Evolutionary conservation across 495 filamentous ascomycete species (phyloP).

Genomic region (Thozetella sp.): DNA sequence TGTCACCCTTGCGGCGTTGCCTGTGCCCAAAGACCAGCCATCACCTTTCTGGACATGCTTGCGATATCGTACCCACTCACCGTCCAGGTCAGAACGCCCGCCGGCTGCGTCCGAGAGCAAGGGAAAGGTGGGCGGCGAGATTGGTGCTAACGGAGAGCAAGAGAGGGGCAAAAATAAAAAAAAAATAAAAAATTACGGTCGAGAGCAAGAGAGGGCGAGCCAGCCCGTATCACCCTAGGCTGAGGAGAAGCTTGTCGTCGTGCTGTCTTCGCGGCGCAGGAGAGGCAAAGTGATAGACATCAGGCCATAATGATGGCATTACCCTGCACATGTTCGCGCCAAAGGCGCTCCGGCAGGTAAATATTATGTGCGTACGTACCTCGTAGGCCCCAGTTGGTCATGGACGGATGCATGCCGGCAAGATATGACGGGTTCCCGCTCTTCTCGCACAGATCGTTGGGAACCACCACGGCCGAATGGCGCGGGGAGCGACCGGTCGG

Average conservation of each 20-base stretch:
- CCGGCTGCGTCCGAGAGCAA: neutral
- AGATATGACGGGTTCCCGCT: too few relatives aligned
- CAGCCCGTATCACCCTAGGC: too few relatives aligned
- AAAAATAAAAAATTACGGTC: too few relatives aligned
- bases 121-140: neutral
- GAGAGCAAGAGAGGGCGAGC: too few relatives aligned
- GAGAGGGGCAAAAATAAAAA: too few relatives aligned
- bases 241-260: too few relatives aligned
- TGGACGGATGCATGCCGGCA: constrained; percentile 1
- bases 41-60: constrained; percentile 7
- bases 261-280: too few relatives aligned
- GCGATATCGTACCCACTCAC: constrained; percentile 4
- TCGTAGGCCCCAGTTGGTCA: neutral
- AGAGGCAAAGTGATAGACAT: neutral
- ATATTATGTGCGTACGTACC: neutral
- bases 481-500: too few relatives aligned
- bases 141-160: too few relatives aligned
- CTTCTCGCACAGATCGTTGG: too few relatives aligned
- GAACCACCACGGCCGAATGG: too few relatives aligned
- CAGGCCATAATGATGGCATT: constrained; percentile 1
- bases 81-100: neutral
- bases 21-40: constrained; percentile 3
- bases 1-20: neutral
- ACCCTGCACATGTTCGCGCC: constrained; percentile 4
- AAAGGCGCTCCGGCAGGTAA: neutral